Evolutionary conservation across 2,329 filamentous ascomycete species (phyloP).

Genomic region (Chrysoporthe cubensis): DNA sequence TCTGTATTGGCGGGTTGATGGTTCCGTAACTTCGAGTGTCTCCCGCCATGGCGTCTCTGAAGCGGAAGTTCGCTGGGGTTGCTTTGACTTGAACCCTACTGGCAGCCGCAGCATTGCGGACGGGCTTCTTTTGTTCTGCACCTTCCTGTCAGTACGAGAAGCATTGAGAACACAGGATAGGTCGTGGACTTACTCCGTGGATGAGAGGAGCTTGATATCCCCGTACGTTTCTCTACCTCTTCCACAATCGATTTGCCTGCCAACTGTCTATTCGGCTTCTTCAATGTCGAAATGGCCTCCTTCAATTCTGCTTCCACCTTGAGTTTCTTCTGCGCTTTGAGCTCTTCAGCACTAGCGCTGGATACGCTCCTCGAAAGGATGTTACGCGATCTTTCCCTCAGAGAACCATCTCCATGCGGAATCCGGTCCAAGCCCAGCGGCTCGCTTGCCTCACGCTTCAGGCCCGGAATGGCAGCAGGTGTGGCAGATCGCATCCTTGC

Average conservation of each 20-base stretch:
- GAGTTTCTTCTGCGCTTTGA: constrained; percentile 67
- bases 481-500: constrained; percentile 72
- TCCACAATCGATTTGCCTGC: constrained; percentile 70
- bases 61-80: constrained; percentile 59
- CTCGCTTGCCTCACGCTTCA: constrained; percentile 74
- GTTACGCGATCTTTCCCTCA: constrained; percentile 49
- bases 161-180: neutral
- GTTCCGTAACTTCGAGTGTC: constrained; percentile 36
- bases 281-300: constrained; percentile 73
- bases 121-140: constrained; percentile 57
- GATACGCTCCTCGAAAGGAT: constrained; percentile 48
- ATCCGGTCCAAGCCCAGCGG: constrained; percentile 53
- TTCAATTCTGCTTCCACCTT: constrained; percentile 71
- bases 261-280: constrained; percentile 75
- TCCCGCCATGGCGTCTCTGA: constrained; percentile 52
- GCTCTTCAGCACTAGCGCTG: constrained; percentile 55
- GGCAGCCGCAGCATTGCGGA: constrained; percentile 38
- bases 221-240: constrained; percentile 64
- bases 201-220: constrained; percentile 48
- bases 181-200: constrained; percentile 51
- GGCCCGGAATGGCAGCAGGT: constrained; percentile 59
- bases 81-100: constrained; percentile 55
- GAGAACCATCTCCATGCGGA: constrained; percentile 47
- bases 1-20: constrained; percentile 19
- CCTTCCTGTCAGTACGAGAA: constrained; percentile 10